Base-by-base conservation (phyloP, 1,284 basidiomycete species). In the Boletellus dicymbophilus region DNA sequence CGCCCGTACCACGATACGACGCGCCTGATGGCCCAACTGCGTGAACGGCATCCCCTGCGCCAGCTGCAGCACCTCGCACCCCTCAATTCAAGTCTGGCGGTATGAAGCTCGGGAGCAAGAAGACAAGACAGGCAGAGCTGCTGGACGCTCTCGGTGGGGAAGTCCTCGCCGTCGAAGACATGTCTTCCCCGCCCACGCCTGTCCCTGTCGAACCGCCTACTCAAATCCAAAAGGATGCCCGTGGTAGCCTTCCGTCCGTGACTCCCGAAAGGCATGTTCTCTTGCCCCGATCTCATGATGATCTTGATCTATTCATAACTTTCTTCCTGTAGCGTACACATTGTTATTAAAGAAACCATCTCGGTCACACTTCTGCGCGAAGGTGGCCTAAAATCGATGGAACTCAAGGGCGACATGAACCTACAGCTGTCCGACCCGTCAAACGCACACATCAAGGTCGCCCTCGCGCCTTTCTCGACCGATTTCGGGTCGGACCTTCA, bases 41-140 rank as follows among this genome's bases (percentile, higher is more conserved):
- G 1, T 78, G 81, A 25, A 74, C 71, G 1, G 71, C 74, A 0
- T 79, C 85, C 0, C 77, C 83, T 37, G 75, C 76, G 0, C 77
- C 81, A 2, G 43, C 49, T 4, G 74, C 77, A 18, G 68, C 74
- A 13, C 66, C 75, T 61, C 86, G 81, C 38, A 61, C 80, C 0
- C 88, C 92, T 10, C 84, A 90, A 1, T 98, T 99, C 85, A 98
- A 97, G 77, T 87, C 90, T 46, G 84, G 88, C 28, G 95, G 96
- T 27, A 98, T 99, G 96, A 98, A 98, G 68, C 81, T 99, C n/a
- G 95, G 95, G 31, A 81, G 84, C 61, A 97, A 96, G 75, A 96
- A 94, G 72, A 88, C 87, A 44, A 88, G 88, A 62, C 88, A 91
- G 58, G 85, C 89, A 20, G 94, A 96, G 58, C 72, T 98, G 20